A percentile compares a stretch with the other conserved stretches of the same genome.
phyloP scores from a whole-genome alignment of 441 rosid genomes.

The Daphne laureola region DNA sequence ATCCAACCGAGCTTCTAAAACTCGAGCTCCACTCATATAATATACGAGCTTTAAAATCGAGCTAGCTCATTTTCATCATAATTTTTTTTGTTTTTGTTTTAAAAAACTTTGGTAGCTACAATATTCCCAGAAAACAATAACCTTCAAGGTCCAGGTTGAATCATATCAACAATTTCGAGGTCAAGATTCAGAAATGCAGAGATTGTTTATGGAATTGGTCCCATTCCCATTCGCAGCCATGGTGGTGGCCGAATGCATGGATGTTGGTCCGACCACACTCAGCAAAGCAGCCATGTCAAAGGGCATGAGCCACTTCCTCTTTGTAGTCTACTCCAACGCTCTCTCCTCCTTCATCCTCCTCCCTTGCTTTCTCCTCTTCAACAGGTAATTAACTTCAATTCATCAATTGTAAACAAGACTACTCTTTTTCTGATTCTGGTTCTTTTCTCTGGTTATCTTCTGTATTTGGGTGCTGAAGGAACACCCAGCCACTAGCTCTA shows the following conservation, averaged over 20 bases:
- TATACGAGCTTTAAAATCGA: no score
- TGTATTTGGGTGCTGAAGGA: constrained; percentile 17
- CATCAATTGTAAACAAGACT: no score
- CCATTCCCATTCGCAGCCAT: constrained; percentile 28
- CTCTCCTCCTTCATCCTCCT: constrained; percentile 26
- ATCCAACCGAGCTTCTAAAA: no score
- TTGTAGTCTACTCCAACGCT: constrained; percentile 26
- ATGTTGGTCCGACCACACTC: constrained; percentile 30
- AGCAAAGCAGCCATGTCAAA: constrained; percentile 37
- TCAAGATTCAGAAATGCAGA: no score
- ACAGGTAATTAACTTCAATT: not conserved
- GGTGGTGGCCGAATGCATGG: constrained; percentile 20
- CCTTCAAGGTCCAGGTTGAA: no score
- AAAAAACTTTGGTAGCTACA: no score
- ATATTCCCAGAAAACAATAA: no score
- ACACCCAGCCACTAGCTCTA: constrained; percentile 28
- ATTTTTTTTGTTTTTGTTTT: no score
- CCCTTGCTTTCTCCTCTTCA: constrained; percentile 15
- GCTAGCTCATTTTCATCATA: no score
- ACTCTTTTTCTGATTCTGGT: not conserved
- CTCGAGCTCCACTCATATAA: no score
- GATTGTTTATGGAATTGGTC: not conserved
- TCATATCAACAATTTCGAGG: no score
- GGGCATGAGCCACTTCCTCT: constrained; percentile 32
- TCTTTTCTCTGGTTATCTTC: not conserved